phyloP scores from a whole-genome alignment of 148 eudicot species.

The Vaccinium macrocarpon region DNA sequence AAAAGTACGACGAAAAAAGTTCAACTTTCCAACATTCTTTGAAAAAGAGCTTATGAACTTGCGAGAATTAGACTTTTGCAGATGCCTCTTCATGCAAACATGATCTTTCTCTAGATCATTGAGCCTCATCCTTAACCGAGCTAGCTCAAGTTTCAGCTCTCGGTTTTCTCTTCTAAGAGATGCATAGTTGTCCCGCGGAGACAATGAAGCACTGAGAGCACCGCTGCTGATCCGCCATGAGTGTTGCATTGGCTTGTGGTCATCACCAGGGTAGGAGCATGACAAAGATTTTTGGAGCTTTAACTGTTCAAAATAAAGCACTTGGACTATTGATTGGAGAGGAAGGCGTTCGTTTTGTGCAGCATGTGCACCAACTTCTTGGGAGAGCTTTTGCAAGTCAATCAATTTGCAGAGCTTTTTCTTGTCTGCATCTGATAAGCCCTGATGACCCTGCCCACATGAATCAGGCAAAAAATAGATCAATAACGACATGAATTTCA shows the following conservation, averaged over 20 bases:
- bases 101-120: conserved; percentile 96
- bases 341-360: conserved; percentile 98
- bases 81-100: conserved; percentile 78
- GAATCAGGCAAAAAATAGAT: too few relatives aligned
- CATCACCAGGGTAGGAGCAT: conserved; percentile 65
- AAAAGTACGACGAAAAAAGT: conserved; percentile 61
- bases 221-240: conserved; percentile 96
- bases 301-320: conserved; percentile 79
- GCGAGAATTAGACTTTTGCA: conserved; percentile 70
- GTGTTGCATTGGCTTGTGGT: conserved; percentile 65
- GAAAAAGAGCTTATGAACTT: conserved; percentile 79
- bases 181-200: conserved; percentile 90
- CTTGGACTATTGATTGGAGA: conserved; percentile 89
- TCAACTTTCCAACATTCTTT: conserved; percentile 61
- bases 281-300: conserved; percentile 70
- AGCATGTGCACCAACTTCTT: conserved; percentile 90
- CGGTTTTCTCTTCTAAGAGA: conserved; percentile 80
- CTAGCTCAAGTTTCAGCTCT: conserved; percentile 90
- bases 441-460: conserved; percentile 72
- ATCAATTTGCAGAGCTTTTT: conserved; percentile 76
- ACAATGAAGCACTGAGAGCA: conserved; percentile 89
- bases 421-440: conserved; percentile 65
- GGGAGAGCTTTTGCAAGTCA: conserved; percentile 87
- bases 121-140: conserved; percentile 82
- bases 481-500: too few relatives aligned